Percentiles rank a stretch among this genome's conserved stretches.
Conservation (phyloP, 1,139 yeast genomes). For the Casaregolazyma suthepensis region DNA sequence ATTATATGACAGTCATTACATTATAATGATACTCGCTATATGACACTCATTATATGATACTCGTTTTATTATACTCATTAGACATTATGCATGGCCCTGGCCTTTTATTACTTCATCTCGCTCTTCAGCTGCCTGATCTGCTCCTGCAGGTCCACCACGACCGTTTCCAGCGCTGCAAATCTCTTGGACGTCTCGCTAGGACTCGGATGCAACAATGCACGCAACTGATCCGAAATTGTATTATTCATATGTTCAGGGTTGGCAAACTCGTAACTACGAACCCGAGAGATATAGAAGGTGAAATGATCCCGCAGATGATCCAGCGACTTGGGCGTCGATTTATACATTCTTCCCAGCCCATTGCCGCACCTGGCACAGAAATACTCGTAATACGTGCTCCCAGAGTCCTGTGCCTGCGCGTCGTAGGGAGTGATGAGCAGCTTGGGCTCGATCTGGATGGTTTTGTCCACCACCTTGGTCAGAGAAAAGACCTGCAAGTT, state of each 20-base stretch:
- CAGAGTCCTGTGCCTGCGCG: conserved; percentile 10
- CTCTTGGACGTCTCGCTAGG: conserved; percentile 17
- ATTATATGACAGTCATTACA: neutral
- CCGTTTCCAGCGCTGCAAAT: conserved; percentile 17
- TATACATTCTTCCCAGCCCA: conserved; percentile 16
- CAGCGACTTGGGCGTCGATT: conserved; percentile 14
- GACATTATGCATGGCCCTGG: neutral
- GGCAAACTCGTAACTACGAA: conserved; percentile 16
- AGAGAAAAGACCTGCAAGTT: conserved; percentile 15
- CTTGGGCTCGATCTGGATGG: conserved; percentile 4
- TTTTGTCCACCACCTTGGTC: conserved; percentile 8
- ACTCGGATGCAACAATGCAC: conserved; percentile 12
- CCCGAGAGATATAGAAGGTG: conserved; percentile 13
- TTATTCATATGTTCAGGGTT: neutral
- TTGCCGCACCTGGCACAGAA: conserved; percentile 14
- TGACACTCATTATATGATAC: too few relatives aligned
- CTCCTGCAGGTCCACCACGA: conserved; percentile 14
- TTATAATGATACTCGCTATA: too few relatives aligned
- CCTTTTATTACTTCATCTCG: neutral
- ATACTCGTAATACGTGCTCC: conserved; percentile 15
- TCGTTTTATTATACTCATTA: too few relatives aligned
- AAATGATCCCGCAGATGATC: conserved; percentile 17
- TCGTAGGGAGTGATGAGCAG: conserved; percentile 9
- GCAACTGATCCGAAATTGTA: conserved; percentile 7
- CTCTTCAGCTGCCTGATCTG: conserved; percentile 11